A percentile compares a stretch with the other conserved stretches of the same genome.
Evolutionary conservation across 164 flowering plant species (phyloP).

Genomic region (Euptelea pleiosperma): DNA sequence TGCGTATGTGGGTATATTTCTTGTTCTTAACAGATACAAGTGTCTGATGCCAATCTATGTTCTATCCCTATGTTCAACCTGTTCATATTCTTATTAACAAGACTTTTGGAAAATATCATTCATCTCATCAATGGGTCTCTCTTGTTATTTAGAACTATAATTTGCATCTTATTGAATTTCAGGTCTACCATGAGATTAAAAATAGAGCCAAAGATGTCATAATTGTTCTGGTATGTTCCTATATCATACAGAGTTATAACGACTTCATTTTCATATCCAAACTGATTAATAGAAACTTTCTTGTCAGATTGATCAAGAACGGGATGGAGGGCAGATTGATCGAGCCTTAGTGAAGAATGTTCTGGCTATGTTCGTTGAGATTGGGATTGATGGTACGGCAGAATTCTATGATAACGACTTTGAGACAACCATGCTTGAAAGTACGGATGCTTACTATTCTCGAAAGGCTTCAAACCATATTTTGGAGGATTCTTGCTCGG

Average conservation of each 20-base stretch:
- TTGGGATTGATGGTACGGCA: slow-evolving; percentile 24
- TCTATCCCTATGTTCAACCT: no score
- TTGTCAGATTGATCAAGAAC: slow-evolving; percentile 40
- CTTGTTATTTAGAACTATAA: not conserved
- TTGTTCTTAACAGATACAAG: no score
- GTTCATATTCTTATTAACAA: no score
- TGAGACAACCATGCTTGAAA: slow-evolving; percentile 31
- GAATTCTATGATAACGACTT: slow-evolving; percentile 34
- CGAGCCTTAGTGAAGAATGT: slow-evolving; percentile 35
- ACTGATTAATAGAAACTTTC: slow-evolving; percentile 3
- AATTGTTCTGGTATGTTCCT: slow-evolving; percentile 18
- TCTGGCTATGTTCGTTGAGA: slow-evolving; percentile 34
- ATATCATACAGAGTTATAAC: no score
- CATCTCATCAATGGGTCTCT: not conserved
- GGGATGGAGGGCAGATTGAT: slow-evolving; percentile 41
- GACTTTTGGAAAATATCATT: not conserved
- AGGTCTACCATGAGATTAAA: slow-evolving; percentile 26
- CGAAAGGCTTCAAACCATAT: slow-evolving; percentile 42
- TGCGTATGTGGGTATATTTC: no score
- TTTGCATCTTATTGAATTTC: not conserved
- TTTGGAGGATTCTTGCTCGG: slow-evolving; percentile 32
- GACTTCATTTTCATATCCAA: not conserved
- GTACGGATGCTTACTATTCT: slow-evolving; percentile 35
- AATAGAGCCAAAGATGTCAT: slow-evolving; percentile 22
- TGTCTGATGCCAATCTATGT: no score